Conservation (phyloP, 768 basidiomycete species). For the Tulasnella sp. region DNA sequence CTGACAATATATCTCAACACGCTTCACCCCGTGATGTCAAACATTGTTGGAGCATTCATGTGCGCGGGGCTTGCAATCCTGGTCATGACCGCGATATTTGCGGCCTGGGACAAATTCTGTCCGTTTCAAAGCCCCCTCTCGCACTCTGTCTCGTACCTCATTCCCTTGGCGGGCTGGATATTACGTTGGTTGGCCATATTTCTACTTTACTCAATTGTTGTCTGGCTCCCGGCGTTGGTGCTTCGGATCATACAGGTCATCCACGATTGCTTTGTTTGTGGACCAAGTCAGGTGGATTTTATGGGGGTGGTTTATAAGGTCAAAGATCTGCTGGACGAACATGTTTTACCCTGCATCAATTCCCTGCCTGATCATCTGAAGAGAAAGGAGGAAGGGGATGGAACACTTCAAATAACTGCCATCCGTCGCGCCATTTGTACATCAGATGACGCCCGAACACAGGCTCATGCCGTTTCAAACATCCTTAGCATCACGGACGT, state of each 20-base stretch:
- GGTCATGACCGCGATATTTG: background rate
- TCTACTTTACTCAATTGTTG: too few species aligned
- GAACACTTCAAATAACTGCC: background rate
- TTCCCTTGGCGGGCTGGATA: background rate
- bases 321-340: too few species aligned
- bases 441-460: background rate
- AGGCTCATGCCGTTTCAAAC: background rate
- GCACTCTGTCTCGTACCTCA: slow-evolving; percentile 37
- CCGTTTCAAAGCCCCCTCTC: background rate
- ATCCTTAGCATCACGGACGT: background rate
- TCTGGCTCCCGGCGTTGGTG: too few species aligned
- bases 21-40: background rate
- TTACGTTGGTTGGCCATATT: too few species aligned
- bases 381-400: too few species aligned
- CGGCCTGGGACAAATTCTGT: background rate
- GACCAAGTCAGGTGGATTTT: too few species aligned
- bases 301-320: too few species aligned
- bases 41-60: background rate
- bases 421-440: background rate
- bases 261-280: too few species aligned
- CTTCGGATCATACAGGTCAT: too few species aligned
- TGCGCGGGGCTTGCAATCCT: background rate
- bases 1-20: too few species aligned
- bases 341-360: too few species aligned
- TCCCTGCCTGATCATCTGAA: background rate